Conservation (phyloP, 2,329 filamentous ascomycete species). For the Botrytis elliptica region DNA sequence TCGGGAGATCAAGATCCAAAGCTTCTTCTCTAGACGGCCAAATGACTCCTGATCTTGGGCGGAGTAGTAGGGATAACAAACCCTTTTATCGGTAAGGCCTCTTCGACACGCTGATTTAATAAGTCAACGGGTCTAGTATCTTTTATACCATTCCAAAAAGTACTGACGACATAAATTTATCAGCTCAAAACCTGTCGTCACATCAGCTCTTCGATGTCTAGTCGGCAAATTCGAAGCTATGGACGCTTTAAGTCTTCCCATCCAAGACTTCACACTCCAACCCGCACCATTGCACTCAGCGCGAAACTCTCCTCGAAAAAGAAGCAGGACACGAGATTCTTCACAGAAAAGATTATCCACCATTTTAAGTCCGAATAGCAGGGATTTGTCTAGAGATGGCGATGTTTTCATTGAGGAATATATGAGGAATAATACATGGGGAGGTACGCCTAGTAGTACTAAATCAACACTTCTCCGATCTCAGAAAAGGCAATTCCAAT, state of each 20-base stretch:
- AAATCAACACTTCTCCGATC: slow-evolving; percentile 7
- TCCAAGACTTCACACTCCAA: slow-evolving; percentile 24
- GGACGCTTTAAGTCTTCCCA: slow-evolving; percentile 31
- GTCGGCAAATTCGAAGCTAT: slow-evolving; percentile 37
- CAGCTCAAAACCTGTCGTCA: slow-evolving; percentile 16
- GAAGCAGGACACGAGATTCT: slow-evolving; percentile 9
- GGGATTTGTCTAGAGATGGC: slow-evolving; percentile 16
- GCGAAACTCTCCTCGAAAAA: slow-evolving; percentile 14
- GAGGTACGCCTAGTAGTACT: neutral
- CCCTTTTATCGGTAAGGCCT: neutral
- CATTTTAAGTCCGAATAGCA: slow-evolving; percentile 27
- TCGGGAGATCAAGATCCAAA: slow-evolving; percentile 10
- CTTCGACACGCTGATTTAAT: neutral
- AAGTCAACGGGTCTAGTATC: neutral
- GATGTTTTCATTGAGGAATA: slow-evolving; percentile 12
- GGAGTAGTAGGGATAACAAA: neutral
- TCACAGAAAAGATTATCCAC: slow-evolving; percentile 25
- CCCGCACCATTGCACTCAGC: slow-evolving; percentile 28
- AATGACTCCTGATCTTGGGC: neutral
- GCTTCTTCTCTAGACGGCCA: neutral
- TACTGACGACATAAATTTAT: neutral
- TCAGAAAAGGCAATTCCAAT: slow-evolving; percentile 6
- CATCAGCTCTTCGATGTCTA: slow-evolving; percentile 28
- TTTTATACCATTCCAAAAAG: too few relatives aligned
- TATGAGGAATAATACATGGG: neutral